These are phyloP conservation scores for Pythium aristosporum DNA, from an alignment of 352 stramenopile species.

Conservation along the genomic window DNA sequence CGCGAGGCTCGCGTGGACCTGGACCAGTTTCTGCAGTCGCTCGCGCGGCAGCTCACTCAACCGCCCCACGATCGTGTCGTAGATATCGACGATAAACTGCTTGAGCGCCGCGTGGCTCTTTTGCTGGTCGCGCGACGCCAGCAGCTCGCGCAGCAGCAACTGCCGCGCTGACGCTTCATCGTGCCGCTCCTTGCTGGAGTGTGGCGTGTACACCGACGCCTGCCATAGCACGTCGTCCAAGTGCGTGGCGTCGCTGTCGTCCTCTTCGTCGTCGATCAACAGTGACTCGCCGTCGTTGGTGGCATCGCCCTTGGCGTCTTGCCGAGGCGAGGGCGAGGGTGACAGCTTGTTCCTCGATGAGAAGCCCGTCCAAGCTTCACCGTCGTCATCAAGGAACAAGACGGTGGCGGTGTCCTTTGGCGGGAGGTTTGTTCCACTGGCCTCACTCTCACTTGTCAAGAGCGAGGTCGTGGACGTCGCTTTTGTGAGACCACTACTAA, in stretches of 20 bases:
- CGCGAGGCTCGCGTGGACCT: conserved; percentile 38
- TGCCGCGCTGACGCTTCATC: conserved; percentile 18
- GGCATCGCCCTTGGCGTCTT: neutral
- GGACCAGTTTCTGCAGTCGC: conserved; percentile 30
- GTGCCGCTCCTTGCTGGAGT: conserved; percentile 33
- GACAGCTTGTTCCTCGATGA: too few species aligned
- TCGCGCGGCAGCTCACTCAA: conserved; percentile 35
- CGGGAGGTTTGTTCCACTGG: neutral
- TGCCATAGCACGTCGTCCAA: conserved; percentile 33
- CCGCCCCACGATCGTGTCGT: conserved; percentile 59
- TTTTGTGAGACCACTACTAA: conserved; percentile 8
- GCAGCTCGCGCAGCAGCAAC: conserved; percentile 26
- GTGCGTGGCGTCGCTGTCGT: conserved; percentile 19
- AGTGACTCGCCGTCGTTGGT: neutral
- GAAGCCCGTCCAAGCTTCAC: neutral
- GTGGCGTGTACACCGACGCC: conserved; percentile 12
- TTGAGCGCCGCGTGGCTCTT: conserved; percentile 53
- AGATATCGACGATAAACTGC: conserved; percentile 70
- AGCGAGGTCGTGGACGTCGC: conserved; percentile 26
- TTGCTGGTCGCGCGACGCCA: conserved; percentile 45
- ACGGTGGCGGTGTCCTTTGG: neutral
- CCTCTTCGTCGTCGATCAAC: conserved; percentile 1
- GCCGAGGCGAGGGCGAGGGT: neutral
- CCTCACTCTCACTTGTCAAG: neutral
- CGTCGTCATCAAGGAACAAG: conserved; percentile 16